Evolutionary conservation across 768 basidiomycete species (phyloP).

Genomic region (Trametes villosa): DNA sequence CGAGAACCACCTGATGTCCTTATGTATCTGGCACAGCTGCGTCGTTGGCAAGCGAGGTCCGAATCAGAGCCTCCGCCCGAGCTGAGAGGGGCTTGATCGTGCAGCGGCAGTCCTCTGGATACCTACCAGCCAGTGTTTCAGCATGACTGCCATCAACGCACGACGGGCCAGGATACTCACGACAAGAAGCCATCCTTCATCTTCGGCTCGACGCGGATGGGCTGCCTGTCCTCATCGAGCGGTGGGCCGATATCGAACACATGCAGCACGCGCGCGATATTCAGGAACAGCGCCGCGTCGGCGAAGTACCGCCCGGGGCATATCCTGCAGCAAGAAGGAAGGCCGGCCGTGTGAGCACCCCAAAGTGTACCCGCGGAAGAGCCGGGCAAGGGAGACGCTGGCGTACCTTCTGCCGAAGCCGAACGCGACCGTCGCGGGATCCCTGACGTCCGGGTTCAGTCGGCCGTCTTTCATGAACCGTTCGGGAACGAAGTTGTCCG

Average conservation of each 20-base stretch:
- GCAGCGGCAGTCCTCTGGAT: slow-evolving; percentile 11
- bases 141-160: too few species aligned
- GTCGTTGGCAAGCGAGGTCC: neutral
- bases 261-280: neutral
- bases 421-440: slow-evolving; percentile 32
- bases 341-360: neutral
- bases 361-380: neutral
- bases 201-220: slow-evolving; percentile 7
- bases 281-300: slow-evolving; percentile 4
- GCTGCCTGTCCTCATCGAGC: neutral
- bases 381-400: too few species aligned
- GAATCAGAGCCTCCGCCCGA: slow-evolving; percentile 3
- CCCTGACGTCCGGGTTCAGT: slow-evolving; percentile 25
- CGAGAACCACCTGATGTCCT: neutral
- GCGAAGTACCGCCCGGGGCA: slow-evolving; percentile 19
- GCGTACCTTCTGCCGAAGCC: slow-evolving; percentile 32
- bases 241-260: slow-evolving; percentile 10
- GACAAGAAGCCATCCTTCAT: slow-evolving; percentile 5
- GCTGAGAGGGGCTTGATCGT: slow-evolving; percentile 7
- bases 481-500: slow-evolving; percentile 11
- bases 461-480: slow-evolving; percentile 8
- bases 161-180: neutral
- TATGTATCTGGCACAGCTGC: neutral
- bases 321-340: neutral
- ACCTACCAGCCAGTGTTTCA: neutral